phyloP scores from a whole-genome alignment of 805 yeast species.

The Barnettozyma californica region DNA sequence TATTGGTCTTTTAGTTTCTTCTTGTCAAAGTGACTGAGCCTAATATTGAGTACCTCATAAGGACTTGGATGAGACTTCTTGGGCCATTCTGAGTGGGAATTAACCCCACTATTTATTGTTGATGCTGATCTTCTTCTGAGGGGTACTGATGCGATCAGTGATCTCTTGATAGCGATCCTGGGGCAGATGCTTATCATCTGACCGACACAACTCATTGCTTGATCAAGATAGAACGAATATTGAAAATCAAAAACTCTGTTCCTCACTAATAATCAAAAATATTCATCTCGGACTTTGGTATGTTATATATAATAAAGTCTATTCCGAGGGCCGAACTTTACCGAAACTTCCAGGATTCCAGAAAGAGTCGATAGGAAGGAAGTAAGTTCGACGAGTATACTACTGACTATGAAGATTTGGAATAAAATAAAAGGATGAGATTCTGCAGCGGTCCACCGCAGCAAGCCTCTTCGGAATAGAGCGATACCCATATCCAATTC shows the following conservation, averaged over 20 bases:
- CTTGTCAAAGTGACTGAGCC: slow-evolving; percentile 30
- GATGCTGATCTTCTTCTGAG: slow-evolving; percentile 1
- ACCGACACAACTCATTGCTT: not conserved
- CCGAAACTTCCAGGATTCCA: too few relatives aligned
- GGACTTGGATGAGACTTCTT: slow-evolving; percentile 53
- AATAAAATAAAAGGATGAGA: too few relatives aligned
- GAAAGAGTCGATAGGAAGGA: too few relatives aligned
- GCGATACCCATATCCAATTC: too few relatives aligned
- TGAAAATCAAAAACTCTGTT: too few relatives aligned
- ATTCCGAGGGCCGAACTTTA: not conserved
- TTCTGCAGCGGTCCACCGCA: too few relatives aligned
- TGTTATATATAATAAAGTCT: too few relatives aligned
- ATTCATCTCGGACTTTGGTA: not conserved
- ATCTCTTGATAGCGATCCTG: not conserved
- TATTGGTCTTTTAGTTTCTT: slow-evolving; percentile 43
- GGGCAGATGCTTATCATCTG: not conserved
- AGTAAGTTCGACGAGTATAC: too few relatives aligned
- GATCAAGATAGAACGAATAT: not conserved
- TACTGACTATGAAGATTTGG: too few relatives aligned
- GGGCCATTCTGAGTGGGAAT: slow-evolving; percentile 49
- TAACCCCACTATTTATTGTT: not conserved
- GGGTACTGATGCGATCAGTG: not conserved
- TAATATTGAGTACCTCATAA: slow-evolving; percentile 56
- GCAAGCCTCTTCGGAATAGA: too few relatives aligned
- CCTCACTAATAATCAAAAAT: too few relatives aligned